Evolutionary conservation across 768 basidiomycete species (phyloP).

Genomic region (Tricholoma sp.): DNA sequence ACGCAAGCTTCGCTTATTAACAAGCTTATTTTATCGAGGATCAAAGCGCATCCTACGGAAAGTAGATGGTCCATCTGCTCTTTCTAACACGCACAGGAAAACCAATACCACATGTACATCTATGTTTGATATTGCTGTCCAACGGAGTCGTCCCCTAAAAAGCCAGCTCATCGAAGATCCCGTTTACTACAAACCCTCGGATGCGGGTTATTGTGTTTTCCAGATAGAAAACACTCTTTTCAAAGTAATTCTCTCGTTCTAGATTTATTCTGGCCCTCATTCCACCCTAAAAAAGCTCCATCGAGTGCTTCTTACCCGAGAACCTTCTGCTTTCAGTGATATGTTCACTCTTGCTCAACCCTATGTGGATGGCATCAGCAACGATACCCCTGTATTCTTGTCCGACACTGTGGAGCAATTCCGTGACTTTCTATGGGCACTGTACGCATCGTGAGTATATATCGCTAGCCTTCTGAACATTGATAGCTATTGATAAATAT

Average conservation of each 20-base stretch:
- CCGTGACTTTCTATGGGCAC: constrained; percentile 43
- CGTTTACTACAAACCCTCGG: constrained; percentile 28
- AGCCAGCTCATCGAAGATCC: constrained; percentile 23
- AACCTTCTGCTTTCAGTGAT: constrained; percentile 38
- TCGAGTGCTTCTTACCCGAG: constrained; percentile 35
- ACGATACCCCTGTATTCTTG: constrained; percentile 32
- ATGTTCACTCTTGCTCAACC: constrained; percentile 33
- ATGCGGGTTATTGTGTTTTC: constrained; percentile 55
- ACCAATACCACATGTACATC: constrained; percentile 5
- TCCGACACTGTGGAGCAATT: constrained; percentile 41
- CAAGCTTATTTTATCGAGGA: constrained; percentile 24
- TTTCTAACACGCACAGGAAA: constrained; percentile 12
- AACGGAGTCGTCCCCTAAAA: background rate
- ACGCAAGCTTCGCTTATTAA: constrained; percentile 31
- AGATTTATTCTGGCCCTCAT: background rate
- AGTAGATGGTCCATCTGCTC: constrained; percentile 6
- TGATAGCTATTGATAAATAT: background rate
- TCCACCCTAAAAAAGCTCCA: constrained; percentile 31
- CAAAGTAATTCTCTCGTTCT: constrained; percentile 37
- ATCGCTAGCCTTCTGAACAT: background rate
- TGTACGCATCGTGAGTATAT: constrained; percentile 40
- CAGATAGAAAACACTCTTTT: constrained; percentile 57
- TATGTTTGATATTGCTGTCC: constrained; percentile 5
- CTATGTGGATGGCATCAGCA: constrained; percentile 22
- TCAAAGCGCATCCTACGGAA: constrained; percentile 26